Conservation (phyloP, 2,329 filamentous ascomycete species). For the Colletotrichum sp. region DNA sequence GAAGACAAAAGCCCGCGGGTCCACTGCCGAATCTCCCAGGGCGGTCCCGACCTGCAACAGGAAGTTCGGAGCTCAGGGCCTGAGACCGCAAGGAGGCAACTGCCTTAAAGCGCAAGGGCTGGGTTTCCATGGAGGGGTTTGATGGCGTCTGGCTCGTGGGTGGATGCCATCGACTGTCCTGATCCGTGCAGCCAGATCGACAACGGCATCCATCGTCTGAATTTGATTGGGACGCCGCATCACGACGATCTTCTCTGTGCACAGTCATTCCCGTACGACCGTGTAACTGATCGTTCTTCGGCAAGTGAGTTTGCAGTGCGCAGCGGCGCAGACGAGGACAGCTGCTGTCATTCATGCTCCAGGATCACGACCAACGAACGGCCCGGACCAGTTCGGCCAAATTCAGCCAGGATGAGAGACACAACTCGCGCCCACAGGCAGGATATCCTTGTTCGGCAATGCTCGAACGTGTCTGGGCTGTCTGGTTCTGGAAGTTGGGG, state of each 20-base stretch:
- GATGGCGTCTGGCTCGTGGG: background rate
- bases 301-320: background rate
- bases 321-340: background rate
- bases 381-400: background rate
- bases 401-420: background rate
- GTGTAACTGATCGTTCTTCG: background rate
- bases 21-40: background rate
- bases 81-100: background rate
- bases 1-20: background rate
- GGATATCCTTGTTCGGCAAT: constrained; percentile 13
- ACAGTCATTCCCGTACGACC: background rate
- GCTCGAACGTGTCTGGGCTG: background rate
- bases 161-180: background rate
- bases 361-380: background rate
- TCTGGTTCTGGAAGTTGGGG: background rate
- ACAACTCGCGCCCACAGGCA: background rate
- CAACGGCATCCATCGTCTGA: background rate
- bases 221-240: background rate
- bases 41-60: constrained; percentile 4
- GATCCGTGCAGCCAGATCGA: constrained; percentile 6
- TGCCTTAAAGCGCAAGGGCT: background rate
- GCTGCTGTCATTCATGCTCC: background rate
- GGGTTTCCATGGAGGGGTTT: background rate
- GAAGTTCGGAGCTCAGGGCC: background rate
- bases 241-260: background rate